These are phyloP conservation scores for Priceomyces melissophilus DNA, from an alignment of 805 yeast species.

Conservation along the genomic window DNA sequence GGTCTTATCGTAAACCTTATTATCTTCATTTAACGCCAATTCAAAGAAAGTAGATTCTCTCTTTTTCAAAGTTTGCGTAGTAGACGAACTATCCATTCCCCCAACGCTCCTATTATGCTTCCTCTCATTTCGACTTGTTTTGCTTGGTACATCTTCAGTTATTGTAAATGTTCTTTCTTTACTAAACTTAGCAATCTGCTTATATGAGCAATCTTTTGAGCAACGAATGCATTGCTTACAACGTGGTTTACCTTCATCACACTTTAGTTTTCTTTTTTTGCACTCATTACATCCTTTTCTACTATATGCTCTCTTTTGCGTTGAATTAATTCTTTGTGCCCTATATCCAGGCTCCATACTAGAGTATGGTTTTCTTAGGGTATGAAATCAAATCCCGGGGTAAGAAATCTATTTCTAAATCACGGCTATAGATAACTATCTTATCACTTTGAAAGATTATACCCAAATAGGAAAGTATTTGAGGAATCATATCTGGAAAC, in stretches of 20 bases:
- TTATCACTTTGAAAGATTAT: no score
- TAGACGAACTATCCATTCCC: background rate
- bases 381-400: no score
- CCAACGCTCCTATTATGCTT: background rate
- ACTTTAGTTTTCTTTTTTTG: conserved; percentile 13
- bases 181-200: background rate
- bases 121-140: background rate
- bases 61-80: background rate
- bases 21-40: no score
- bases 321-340: no score
- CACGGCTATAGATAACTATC: no score
- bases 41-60: background rate
- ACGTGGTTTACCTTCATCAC: conserved; percentile 9
- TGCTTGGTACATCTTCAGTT: background rate
- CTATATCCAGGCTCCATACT: no score
- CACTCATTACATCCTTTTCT: conserved; percentile 16
- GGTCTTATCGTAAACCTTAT: no score
- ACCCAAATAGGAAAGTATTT: no score
- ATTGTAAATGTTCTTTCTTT: background rate
- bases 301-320: background rate
- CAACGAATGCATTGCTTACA: background rate
- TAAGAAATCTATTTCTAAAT: no score
- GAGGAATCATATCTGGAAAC: no score
- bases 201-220: background rate
- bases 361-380: no score